A percentile compares a stretch with the other conserved stretches of the same genome.
Conservation (phyloP, 257 asterid species). For the Handroanthus guayacan region DNA sequence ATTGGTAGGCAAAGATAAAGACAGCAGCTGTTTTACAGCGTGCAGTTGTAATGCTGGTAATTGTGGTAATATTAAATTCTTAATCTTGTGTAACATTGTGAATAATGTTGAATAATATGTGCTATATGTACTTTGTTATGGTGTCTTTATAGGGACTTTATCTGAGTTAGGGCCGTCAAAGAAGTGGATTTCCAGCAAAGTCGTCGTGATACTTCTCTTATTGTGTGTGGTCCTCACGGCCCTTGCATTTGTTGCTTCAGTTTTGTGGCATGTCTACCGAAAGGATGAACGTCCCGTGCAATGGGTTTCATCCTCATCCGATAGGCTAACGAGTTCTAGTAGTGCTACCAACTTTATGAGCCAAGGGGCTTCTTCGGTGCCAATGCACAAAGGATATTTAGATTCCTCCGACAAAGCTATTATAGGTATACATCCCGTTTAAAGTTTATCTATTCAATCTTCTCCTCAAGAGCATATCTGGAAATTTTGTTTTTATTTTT, state of each 20-base stretch:
- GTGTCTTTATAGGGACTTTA: slow-evolving; percentile 57
- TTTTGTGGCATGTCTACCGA: slow-evolving; percentile 53
- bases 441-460: neutral
- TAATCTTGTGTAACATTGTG: neutral
- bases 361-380: slow-evolving; percentile 52
- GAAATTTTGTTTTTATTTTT: slow-evolving; percentile 18
- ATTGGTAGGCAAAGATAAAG: slow-evolving; percentile 53
- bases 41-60: slow-evolving; percentile 88
- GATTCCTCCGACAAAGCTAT: slow-evolving; percentile 46
- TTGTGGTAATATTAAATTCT: neutral
- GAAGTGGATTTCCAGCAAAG: slow-evolving; percentile 58
- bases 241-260: slow-evolving; percentile 60
- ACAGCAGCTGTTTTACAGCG: slow-evolving; percentile 68
- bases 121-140: slow-evolving; percentile 18
- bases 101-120: neutral
- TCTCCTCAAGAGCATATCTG: slow-evolving; percentile 2
- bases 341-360: slow-evolving; percentile 71
- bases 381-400: slow-evolving; percentile 47
- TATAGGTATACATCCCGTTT: slow-evolving; percentile 49
- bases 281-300: slow-evolving; percentile 54
- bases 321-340: slow-evolving; percentile 66
- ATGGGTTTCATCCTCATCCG: slow-evolving; percentile 64
- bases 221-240: slow-evolving; percentile 56
- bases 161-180: slow-evolving; percentile 50
- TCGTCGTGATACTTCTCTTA: slow-evolving; percentile 56